Evolutionary conservation across 352 stramenopile species (phyloP).

Genomic region (Pythium folliculosum): DNA sequence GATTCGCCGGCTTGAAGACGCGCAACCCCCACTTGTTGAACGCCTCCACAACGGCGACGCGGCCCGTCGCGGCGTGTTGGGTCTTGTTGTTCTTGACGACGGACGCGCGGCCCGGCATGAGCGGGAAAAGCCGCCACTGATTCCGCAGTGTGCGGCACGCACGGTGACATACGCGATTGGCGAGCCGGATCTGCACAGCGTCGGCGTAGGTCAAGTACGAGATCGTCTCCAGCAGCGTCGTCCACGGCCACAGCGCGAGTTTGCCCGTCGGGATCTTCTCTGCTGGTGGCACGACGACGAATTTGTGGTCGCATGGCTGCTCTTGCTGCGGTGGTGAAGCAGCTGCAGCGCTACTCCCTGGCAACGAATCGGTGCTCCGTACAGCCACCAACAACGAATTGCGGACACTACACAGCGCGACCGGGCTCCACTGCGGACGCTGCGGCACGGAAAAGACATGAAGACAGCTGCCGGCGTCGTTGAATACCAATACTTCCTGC

Average conservation of each 20-base stretch:
- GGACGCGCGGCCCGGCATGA: constrained; percentile 34
- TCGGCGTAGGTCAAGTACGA: constrained; percentile 55
- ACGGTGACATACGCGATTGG: constrained; percentile 41
- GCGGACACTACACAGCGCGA: constrained; percentile 23
- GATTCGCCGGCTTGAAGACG: constrained; percentile 43
- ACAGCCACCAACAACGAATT: constrained; percentile 17
- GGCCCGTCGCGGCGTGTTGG: constrained; percentile 40
- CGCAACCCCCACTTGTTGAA: constrained; percentile 65
- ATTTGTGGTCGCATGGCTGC: constrained; percentile 9
- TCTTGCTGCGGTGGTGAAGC: neutral
- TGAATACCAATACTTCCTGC: constrained; percentile 45
- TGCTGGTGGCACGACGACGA: constrained; percentile 33
- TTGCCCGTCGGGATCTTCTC: constrained; percentile 31
- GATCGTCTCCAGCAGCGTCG: constrained; percentile 29
- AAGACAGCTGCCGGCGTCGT: constrained; percentile 40
- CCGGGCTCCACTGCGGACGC: constrained; percentile 29
- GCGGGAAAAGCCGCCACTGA: constrained; percentile 51
- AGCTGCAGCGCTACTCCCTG: too few species aligned
- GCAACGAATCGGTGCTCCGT: neutral
- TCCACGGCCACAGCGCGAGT: constrained; percentile 31
- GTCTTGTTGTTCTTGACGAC: constrained; percentile 41
- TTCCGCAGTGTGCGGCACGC: constrained; percentile 45
- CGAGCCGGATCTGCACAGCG: constrained; percentile 42
- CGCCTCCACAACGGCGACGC: constrained; percentile 45
- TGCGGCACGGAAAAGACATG: constrained; percentile 31